Percentiles rank a stretch among this genome's conserved stretches.
These are phyloP conservation scores for Dipteronia sinensis DNA, from an alignment of 345 rosid genomes.

Conservation along the genomic window DNA sequence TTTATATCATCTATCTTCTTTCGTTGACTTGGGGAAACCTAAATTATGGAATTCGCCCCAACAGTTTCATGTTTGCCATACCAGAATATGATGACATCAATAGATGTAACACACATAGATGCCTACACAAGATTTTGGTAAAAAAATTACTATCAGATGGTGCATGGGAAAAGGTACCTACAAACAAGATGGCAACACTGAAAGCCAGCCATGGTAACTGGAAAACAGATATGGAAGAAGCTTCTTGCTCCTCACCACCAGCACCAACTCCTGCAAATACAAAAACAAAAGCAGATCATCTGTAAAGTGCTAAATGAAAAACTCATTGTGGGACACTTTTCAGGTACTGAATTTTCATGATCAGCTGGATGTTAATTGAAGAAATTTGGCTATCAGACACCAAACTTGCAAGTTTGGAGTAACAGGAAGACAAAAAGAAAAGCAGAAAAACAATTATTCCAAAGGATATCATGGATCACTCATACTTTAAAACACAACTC, in stretches of 20 bases:
- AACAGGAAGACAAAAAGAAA: neutral
- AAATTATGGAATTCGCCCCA: neutral
- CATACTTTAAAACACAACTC: neutral
- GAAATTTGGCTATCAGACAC: neutral
- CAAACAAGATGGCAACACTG: slow-evolving; percentile 82
- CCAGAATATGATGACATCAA: neutral
- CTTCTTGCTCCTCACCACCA: slow-evolving; percentile 89
- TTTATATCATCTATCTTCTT: neutral
- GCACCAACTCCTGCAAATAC: slow-evolving; percentile 88
- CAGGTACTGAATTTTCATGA: neutral
- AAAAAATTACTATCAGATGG: slow-evolving; percentile 17
- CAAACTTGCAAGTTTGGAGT: neutral
- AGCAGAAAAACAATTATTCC: neutral
- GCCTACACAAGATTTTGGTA: neutral
- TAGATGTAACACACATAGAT: neutral
- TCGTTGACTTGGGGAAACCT: neutral
- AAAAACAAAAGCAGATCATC: slow-evolving; percentile 1
- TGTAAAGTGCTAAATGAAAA: neutral
- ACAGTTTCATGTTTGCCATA: neutral
- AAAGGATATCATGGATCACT: neutral
- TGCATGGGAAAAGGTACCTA: slow-evolving; percentile 80
- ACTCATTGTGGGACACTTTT: neutral
- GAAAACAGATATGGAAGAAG: slow-evolving; percentile 67
- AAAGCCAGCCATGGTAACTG: slow-evolving; percentile 85
- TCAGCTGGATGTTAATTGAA: neutral